Base-by-base conservation (phyloP, 2,329 filamentous ascomycete genomes). In the Fonsecaea nubica region DNA sequence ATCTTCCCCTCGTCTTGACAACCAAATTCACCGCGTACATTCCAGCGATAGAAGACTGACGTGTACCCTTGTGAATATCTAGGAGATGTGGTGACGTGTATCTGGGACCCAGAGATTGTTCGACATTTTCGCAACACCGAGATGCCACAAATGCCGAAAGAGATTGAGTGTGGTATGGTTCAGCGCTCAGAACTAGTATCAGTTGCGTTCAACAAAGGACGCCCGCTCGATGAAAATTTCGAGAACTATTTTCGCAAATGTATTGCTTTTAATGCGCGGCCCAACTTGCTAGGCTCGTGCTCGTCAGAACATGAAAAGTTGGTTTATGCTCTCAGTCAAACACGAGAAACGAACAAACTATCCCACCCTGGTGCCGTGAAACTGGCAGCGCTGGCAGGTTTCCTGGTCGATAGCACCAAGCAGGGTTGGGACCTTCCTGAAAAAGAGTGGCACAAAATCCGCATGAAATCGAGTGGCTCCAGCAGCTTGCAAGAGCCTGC, bases 91-190 rank as follows among this genome's bases (percentile, higher is more conserved):
- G 79, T 86, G 33, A 89, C 86, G 84, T 73, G 87, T 0, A 87
- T 85, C 72, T 89, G 86, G 85, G 86, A 89, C 59, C 76, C 78
- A 2, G 75, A 75, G 4, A 79, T 89, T 0, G 84, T 86, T 0
- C 65, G 75, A 0, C 77, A 76, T 0, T 89, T 89, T 72, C 67
- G 71, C 2, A 89, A 89, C 72, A 82, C 84, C 0, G 78, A 81
- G 2, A 77, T 84, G 25, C 69, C 68, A 25, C 15, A 59, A 13
- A 38, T 71, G 50, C 25, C 82, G 80, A 3, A 57, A 71, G 75
- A 78, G 2, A 74, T 80, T 3, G 66, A 79, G 9, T 86, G 85
- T 65, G 81, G 82, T 0, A 82, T 89, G 57, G 74, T 76, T 2
- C 79, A 80, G 8, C 78, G 84, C 60, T 79, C 71, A 0, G 35